Evolutionary conservation across 169 alveolate species (phyloP).

Genomic region (Eimeria falciformis): DNA sequence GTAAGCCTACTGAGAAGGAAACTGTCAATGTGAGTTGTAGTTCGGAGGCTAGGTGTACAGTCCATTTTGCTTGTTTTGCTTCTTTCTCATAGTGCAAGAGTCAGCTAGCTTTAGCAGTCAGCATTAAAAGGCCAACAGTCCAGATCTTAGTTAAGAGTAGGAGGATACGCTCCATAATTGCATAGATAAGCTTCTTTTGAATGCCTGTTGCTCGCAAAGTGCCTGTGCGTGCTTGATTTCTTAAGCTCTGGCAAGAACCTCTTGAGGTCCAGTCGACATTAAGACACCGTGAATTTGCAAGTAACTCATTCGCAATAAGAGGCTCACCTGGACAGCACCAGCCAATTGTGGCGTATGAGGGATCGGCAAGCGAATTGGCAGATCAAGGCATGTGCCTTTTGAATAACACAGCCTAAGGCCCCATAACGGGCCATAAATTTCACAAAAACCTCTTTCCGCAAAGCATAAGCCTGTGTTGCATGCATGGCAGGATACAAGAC

Average conservation of each 20-base stretch:
- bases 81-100: no score
- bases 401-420: no score
- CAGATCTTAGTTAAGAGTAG: no score
- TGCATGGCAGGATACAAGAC: no score
- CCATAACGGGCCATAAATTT: no score
- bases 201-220: not conserved
- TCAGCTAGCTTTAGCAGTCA: no score
- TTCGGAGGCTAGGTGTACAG: no score
- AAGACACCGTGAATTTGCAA: not conserved
- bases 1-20: constrained; percentile 2
- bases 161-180: not conserved
- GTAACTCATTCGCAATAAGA: not conserved
- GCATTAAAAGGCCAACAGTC: no score
- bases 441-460: no score
- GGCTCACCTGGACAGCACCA: not conserved
- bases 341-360: not conserved
- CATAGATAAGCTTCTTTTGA: not conserved
- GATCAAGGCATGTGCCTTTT: constrained; percentile 61
- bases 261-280: constrained; percentile 12
- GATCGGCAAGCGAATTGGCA: constrained; percentile 8
- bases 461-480: no score
- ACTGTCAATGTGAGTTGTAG: not conserved
- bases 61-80: no score
- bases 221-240: not conserved
- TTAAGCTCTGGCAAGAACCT: constrained; percentile 46